Base-by-base conservation (phyloP, 1,139 yeast species). In the Saccharomyces hybrid region DNA sequence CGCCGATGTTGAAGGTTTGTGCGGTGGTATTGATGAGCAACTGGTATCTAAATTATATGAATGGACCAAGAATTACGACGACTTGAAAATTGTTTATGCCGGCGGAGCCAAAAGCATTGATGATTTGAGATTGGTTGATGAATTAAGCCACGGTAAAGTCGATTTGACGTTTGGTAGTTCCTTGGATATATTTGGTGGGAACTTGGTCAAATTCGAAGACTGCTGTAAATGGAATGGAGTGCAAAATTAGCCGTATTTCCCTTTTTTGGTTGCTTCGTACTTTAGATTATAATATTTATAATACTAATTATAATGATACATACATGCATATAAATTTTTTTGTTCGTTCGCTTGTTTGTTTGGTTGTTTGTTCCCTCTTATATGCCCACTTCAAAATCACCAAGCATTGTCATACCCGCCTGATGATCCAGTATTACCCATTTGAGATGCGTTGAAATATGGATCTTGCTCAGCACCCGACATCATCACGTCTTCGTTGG, bases 1-100 rank as follows among this genome's bases (percentile, higher is more conserved):
- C 2, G 99, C 99, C 0, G 99, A 93, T 68, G 98, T 93, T 2
- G 99, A 93, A 71, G 99, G 99, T 0, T 76, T 93, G 27, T 93
- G 99, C 68, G 79, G 82, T 47, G 99, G 99, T 0, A 88, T 93
- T 47, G 99, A 93, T 65, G 83, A 83, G 64, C 79, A 83, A 20
- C 75, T 93, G 53, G 98, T 93, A 4, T 57, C 59, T 27, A 79
- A 78, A 54, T 74, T 93, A 44, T 90, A 91, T 13, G 80, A 84
- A 61, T 93, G 99, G 98, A 81, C 85, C 56, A 78, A 80, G 2
- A 51, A 61, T 25, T 51, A 65, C 6, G 77, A 81, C 51, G 80
- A 78, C 41, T 78, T 88, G 2, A 90, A 85, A 46, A 82, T 88
- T 5, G 96, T 91, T 0, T 93, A 93, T 69, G 99, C 99, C 44